phyloP scores from a whole-genome alignment of 257 asterid genomes.

The Ballota nigra region DNA sequence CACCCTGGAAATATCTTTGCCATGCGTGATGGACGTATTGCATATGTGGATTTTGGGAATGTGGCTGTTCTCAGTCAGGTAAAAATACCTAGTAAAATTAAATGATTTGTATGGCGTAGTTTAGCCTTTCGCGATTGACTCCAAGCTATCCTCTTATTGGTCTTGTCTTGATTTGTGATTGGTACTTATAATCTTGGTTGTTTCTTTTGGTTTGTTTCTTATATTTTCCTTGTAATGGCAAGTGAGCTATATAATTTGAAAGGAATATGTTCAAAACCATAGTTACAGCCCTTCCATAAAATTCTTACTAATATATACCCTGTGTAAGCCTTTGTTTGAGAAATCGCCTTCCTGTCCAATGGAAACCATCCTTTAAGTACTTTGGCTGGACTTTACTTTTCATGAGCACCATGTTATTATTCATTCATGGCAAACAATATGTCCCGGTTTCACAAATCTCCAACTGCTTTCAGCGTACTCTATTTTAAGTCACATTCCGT shows the following conservation, averaged over 20 bases:
- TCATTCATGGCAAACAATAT: neutral
- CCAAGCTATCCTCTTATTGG: slow-evolving; percentile 6
- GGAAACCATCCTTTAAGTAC: neutral
- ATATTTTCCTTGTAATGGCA: neutral
- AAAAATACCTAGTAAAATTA: slow-evolving; percentile 13
- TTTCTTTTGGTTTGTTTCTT: neutral
- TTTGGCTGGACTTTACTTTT: neutral
- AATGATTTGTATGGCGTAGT: neutral
- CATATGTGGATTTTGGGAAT: slow-evolving; percentile 97
- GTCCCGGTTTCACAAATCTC: neutral
- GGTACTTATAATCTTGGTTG: neutral
- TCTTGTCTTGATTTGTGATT: slow-evolving; percentile 9
- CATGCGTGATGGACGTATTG: slow-evolving; percentile 99
- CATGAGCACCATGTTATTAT: neutral
- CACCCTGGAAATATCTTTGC: slow-evolving; percentile 99
- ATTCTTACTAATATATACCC: neutral
- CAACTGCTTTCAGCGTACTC: slow-evolving; percentile 6
- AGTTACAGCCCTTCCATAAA: neutral
- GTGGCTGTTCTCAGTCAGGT: slow-evolving; percentile 99
- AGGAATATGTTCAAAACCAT: slow-evolving; percentile 2
- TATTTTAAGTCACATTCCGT: slow-evolving; percentile 4
- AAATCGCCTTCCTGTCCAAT: slow-evolving; percentile 14
- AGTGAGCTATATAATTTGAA: slow-evolving; percentile 11
- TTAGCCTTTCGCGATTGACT: neutral
- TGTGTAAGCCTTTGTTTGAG: neutral